Conservation (phyloP, 2,329 filamentous ascomycete genomes). For the Alternaria burnsii region DNA sequence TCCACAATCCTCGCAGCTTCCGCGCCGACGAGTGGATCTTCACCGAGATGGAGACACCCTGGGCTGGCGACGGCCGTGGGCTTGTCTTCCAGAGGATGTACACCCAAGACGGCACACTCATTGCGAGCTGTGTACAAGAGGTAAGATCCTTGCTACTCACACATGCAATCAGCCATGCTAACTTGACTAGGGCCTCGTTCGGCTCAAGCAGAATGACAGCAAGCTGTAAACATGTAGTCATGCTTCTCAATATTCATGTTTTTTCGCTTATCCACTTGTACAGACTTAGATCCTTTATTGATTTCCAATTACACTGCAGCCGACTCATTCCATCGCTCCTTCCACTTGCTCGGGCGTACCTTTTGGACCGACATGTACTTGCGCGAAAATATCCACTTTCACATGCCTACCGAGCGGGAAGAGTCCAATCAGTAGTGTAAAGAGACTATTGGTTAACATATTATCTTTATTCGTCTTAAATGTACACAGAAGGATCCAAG, state of each 20-base stretch:
- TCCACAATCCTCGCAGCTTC: slow-evolving; percentile 61
- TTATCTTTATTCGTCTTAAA: too few species aligned
- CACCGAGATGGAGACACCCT: slow-evolving; percentile 80
- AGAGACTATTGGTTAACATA: too few species aligned
- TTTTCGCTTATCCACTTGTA: background rate
- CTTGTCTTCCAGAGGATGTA: slow-evolving; percentile 80
- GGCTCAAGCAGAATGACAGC: slow-evolving; percentile 24
- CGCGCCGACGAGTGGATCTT: slow-evolving; percentile 76
- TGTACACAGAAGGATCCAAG: too few species aligned
- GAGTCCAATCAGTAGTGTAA: too few species aligned
- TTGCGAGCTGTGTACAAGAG: slow-evolving; percentile 85
- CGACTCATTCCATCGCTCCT: background rate
- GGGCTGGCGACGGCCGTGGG: slow-evolving; percentile 79
- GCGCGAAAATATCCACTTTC: too few species aligned
- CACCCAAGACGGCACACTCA: slow-evolving; percentile 71
- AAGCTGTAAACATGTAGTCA: slow-evolving; percentile 13
- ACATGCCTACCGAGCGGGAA: too few species aligned
- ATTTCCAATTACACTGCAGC: background rate
- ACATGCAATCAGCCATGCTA: slow-evolving; percentile 1
- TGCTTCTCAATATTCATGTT: background rate
- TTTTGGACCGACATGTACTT: too few species aligned
- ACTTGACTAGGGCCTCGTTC: slow-evolving; percentile 22
- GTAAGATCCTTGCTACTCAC: slow-evolving; percentile 47
- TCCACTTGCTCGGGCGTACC: background rate
- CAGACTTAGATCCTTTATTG: background rate